Percentiles rank a stretch among this genome's conserved stretches.
Conservation (phyloP, 176 grass and related monocot species). For the Triticum turgidum region DNA sequence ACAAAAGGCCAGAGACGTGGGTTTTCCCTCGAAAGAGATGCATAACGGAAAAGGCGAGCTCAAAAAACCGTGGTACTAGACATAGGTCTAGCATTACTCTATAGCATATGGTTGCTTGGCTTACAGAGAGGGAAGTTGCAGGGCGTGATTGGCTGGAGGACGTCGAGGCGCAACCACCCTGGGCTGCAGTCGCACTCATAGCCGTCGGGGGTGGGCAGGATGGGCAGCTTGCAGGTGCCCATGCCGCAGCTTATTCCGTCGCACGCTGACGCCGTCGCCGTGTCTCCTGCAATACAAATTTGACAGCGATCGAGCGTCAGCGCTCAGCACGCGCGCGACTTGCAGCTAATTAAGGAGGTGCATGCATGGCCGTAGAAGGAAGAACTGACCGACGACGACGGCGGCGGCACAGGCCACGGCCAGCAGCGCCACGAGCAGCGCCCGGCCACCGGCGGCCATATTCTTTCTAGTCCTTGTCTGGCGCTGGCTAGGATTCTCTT, state of each 20-base stretch:
- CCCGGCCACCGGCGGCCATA: neutral
- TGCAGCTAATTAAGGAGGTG: neutral
- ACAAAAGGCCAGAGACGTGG: neutral
- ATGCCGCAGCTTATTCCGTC: constrained; percentile 15
- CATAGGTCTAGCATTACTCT: no score
- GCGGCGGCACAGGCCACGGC: neutral
- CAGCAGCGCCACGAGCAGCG: neutral
- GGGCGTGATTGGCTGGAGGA: neutral
- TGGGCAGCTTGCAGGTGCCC: constrained; percentile 14
- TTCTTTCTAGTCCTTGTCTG: neutral
- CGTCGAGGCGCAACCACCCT: neutral
- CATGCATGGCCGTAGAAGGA: neutral
- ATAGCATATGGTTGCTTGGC: neutral
- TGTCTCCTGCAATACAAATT: neutral
- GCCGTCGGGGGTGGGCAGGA: neutral
- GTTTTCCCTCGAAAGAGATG: no score
- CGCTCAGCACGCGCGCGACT: no score
- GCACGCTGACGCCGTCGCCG: neutral
- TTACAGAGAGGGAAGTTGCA: constrained; percentile 33
- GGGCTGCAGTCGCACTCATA: constrained; percentile 26
- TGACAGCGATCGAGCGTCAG: neutral
- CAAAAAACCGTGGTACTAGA: neutral
- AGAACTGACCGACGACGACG: neutral
- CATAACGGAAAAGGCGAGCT: no score
- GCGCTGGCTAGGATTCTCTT: neutral